Evolutionary conservation across 2,329 filamentous ascomycete genomes (phyloP), one percentile per base, ranked within the genome.

Genomic region (Colletotrichum sp.): DNA sequence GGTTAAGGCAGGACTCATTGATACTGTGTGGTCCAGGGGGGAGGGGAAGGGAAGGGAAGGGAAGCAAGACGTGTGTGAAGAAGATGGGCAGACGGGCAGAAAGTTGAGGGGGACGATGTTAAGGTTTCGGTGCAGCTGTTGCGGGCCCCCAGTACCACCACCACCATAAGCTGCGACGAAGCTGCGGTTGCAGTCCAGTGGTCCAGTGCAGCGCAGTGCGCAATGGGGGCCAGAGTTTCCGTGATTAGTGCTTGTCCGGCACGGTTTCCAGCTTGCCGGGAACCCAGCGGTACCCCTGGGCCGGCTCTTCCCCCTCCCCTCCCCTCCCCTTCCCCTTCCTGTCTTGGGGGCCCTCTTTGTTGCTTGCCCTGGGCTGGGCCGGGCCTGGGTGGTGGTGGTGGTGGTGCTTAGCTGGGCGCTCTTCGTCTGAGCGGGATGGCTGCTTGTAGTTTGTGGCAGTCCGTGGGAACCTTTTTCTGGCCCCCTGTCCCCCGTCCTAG

Each of bases 211-310:
- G 57, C 36, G 39, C 22, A 36, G 22, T 73, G 39, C 25, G 60
- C 60, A 30, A 61, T 61, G 63, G 63, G 63, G 63, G 72, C 72
- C 72, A 60, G 61, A 68, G 68, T 72, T 68, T 67, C 39, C 25
- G n/a, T 75, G 73, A 70, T 73, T 70, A 75, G 59, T 75, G 73
- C 73, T 73, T 44, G 28, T 60, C 70, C 59, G 71, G 59, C 73
- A 73, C 59, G 64, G 70, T 68, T 73, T 25, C 73, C 73, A 75
- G 59, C 73, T 73, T 32, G 32, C 59, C 70, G 73, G 73, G 70
- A 73, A 73, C 55, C 59, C 63, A 68, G 64, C 63, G 55, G 44
- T 64, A 57, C 73, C 64, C 68, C 63, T 57, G 66, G 32, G 22
- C 28, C 39, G 39, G 39, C 19, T 48, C 39, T 48, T 48, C 39